A percentile compares a stretch with the other conserved stretches of the same genome.
Conservation (phyloP, 78 protist species). For the Planoprotostelium fungivorum region DNA sequence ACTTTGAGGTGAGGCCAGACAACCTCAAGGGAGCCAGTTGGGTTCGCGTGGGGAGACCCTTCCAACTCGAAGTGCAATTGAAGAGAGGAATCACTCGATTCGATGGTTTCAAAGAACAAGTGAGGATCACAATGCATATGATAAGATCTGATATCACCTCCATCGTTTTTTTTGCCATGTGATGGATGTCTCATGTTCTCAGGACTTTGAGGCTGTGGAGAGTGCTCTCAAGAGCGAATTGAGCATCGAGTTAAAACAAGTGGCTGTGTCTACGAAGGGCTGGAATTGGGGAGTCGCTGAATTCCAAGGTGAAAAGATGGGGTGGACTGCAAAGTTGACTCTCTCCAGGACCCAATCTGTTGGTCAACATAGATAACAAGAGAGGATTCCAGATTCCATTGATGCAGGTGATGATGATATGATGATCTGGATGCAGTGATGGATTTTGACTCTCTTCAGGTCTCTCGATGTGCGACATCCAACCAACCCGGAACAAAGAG, state of each 20-base stretch:
- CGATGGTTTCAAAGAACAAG: conserved; percentile 61
- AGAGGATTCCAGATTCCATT: conserved; percentile 43
- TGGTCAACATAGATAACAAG: conserved; percentile 12
- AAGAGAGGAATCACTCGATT: neutral
- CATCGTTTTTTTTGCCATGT: neutral
- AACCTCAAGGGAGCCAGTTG: neutral
- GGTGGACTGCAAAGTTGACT: neutral
- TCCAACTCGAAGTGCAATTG: neutral
- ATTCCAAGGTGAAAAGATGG: conserved; percentile 8
- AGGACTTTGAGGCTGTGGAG: conserved; percentile 22
- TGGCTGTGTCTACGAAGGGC: conserved; percentile 41
- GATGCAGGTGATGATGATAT: conserved; percentile 20
- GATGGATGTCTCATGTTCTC: neutral
- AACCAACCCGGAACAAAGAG: conserved; percentile 6
- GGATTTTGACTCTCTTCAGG: conserved; percentile 15
- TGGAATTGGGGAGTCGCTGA: conserved; percentile 29
- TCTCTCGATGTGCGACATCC: neutral
- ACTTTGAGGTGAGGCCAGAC: neutral
- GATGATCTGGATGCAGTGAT: conserved; percentile 38
- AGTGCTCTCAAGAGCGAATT: conserved; percentile 10
- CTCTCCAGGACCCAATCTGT: neutral
- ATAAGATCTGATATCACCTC: neutral
- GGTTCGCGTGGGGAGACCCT: neutral
- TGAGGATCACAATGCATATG: neutral
- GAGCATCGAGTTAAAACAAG: conserved; percentile 2